These are phyloP conservation scores for Omphalea diandra DNA, from an alignment of 441 rosid genomes.

Conservation along the genomic window DNA sequence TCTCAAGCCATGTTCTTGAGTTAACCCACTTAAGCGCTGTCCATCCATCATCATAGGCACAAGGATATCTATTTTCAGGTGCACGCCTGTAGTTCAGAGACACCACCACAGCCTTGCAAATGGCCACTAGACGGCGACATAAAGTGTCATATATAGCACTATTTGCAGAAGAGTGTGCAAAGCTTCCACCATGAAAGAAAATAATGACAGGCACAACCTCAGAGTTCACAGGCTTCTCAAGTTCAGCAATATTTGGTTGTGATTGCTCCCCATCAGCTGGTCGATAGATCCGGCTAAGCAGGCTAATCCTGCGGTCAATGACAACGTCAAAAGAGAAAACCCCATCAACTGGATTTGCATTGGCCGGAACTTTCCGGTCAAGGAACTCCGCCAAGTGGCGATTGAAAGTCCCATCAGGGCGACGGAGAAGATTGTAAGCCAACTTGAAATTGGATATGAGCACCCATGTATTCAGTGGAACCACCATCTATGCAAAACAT, in stretches of 20 bases:
- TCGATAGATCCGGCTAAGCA: slow-evolving; percentile 69
- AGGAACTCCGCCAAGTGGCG: slow-evolving; percentile 91
- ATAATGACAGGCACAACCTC: slow-evolving; percentile 76
- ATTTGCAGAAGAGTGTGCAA: slow-evolving; percentile 87
- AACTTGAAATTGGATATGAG: slow-evolving; percentile 94
- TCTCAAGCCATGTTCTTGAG: slow-evolving; percentile 72
- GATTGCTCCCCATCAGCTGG: slow-evolving; percentile 34
- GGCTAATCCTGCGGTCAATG: slow-evolving; percentile 62
- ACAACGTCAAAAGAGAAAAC: slow-evolving; percentile 92
- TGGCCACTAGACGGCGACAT: slow-evolving; percentile 69
- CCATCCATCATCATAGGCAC: slow-evolving; percentile 96
- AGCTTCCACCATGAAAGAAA: slow-evolving; percentile 98
- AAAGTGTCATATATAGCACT: slow-evolving; percentile 87
- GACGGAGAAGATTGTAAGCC: slow-evolving; percentile 86
- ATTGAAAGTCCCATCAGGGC: slow-evolving; percentile 89
- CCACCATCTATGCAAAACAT: slow-evolving; percentile 62
- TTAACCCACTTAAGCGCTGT: slow-evolving; percentile 86
- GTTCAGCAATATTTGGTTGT: slow-evolving; percentile 46
- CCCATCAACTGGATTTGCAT: slow-evolving; percentile 70
- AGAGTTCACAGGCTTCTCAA: slow-evolving; percentile 58
- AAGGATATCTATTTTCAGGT: slow-evolving; percentile 80
- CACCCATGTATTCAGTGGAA: slow-evolving; percentile 96
- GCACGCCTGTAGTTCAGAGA: slow-evolving; percentile 90
- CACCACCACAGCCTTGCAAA: slow-evolving; percentile 74
- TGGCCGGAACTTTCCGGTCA: slow-evolving; percentile 85